Conservation (phyloP, 2,329 filamentous ascomycete genomes). For the Sporothrix dimorphospora region DNA sequence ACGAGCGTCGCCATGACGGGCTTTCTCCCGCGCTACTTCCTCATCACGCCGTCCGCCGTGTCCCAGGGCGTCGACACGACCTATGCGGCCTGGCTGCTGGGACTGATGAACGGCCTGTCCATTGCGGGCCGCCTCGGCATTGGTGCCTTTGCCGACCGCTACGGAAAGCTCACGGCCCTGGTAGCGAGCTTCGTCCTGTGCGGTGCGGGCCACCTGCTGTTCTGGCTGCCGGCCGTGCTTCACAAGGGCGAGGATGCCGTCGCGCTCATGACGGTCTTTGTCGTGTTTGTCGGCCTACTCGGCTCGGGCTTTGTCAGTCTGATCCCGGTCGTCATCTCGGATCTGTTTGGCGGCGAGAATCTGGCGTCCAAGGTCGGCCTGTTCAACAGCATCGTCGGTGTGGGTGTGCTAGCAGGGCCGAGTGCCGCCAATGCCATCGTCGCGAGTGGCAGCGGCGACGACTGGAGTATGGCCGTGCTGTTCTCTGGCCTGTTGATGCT, state of each 20-base stretch:
- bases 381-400: slow-evolving; percentile 2
- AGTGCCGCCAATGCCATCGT: slow-evolving; percentile 12
- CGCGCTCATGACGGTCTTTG: background rate
- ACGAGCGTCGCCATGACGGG: slow-evolving; percentile 7
- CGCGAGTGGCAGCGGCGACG: background rate
- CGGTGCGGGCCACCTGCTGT: slow-evolving; percentile 11
- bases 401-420: slow-evolving; percentile 2
- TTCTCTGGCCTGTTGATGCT: background rate
- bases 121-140: background rate
- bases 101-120: background rate
- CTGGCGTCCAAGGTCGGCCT: slow-evolving; percentile 7
- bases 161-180: background rate
- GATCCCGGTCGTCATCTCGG: background rate
- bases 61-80: background rate
- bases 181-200: background rate
- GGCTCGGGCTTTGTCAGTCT: slow-evolving; percentile 6
- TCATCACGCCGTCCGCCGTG: background rate
- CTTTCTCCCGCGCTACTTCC: slow-evolving; percentile 15
- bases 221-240: slow-evolving; percentile 5
- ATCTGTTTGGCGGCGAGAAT: slow-evolving; percentile 1
- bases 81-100: slow-evolving; percentile 9
- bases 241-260: background rate
- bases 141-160: slow-evolving; percentile 15
- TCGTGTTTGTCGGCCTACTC: background rate
- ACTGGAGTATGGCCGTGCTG: slow-evolving; percentile 11